Conservation (phyloP, 345 rosid genomes). For the Isatis tinctoria region DNA sequence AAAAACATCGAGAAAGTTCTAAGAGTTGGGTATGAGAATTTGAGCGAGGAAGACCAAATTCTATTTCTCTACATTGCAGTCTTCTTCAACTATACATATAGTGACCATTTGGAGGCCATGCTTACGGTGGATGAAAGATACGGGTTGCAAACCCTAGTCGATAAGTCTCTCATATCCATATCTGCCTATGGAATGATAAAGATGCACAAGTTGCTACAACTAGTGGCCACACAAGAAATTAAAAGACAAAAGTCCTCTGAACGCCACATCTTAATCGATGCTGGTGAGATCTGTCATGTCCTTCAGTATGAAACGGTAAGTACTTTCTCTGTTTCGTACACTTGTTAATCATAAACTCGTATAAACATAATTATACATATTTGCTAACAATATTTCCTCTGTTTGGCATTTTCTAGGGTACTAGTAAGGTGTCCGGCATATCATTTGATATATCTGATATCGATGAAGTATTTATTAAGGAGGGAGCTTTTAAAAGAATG, state of each 20-base stretch:
- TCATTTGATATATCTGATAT: too few species aligned
- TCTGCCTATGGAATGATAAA: too few species aligned
- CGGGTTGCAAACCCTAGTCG: neutral
- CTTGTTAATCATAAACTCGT: too few species aligned
- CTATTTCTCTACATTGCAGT: slow-evolving; percentile 32
- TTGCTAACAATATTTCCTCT: too few species aligned
- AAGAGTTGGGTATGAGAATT: slow-evolving; percentile 26
- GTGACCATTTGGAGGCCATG: neutral
- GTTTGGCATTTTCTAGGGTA: too few species aligned
- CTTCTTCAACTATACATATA: neutral
- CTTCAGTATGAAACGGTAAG: slow-evolving; percentile 13
- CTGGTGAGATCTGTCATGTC: slow-evolving; percentile 10
- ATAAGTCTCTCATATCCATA: slow-evolving; percentile 22
- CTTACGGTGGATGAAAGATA: neutral
- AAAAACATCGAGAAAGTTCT: neutral
- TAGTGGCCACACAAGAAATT: slow-evolving; percentile 15
- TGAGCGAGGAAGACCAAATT: neutral
- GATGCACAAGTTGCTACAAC: slow-evolving; percentile 25
- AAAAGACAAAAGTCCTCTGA: neutral
- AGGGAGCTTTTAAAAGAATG: too few species aligned
- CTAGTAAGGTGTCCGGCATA: too few species aligned
- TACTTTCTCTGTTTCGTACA: neutral
- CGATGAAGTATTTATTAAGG: too few species aligned
- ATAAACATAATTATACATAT: too few species aligned
- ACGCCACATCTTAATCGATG: slow-evolving; percentile 13